Evolutionary conservation across 2,329 filamentous ascomycete species (phyloP).

Genomic region (Lecanicillium sp.): DNA sequence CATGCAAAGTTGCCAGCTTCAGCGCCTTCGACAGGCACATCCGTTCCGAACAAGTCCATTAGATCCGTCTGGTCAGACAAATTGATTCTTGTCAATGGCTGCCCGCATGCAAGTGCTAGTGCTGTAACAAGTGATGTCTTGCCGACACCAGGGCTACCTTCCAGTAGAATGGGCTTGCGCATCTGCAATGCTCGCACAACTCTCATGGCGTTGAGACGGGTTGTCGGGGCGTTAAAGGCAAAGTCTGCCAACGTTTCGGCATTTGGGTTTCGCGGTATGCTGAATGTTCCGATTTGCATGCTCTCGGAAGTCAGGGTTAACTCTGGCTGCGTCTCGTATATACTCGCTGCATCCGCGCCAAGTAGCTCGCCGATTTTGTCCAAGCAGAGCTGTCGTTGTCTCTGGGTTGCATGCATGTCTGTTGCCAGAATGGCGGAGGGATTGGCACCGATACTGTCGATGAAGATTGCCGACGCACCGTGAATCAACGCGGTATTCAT

Average conservation of each 20-base stretch:
- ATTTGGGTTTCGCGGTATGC: conserved; percentile 45
- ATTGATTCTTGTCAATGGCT: conserved; percentile 86
- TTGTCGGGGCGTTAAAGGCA: conserved; percentile 83
- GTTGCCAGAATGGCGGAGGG: conserved; percentile 79
- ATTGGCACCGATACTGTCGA: conserved; percentile 92
- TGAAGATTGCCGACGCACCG: conserved; percentile 89
- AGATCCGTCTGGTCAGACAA: conserved; percentile 96
- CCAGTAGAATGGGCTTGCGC: conserved; percentile 83
- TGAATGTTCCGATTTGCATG: conserved; percentile 69
- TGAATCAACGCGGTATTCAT: conserved; percentile 53
- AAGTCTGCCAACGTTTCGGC: conserved; percentile 25
- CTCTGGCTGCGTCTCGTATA: conserved; percentile 58
- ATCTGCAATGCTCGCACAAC: conserved; percentile 84
- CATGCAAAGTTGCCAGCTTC: conserved; percentile 87
- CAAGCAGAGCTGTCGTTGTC: conserved; percentile 68
- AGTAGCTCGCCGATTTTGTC: conserved; percentile 63
- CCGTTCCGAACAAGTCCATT: conserved; percentile 94
- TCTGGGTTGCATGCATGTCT: conserved; percentile 58
- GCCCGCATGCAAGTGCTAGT: conserved; percentile 70
- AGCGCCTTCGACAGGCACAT: conserved; percentile 90
- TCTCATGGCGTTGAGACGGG: conserved; percentile 81
- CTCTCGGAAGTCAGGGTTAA: conserved; percentile 43
- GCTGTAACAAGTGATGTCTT: conserved; percentile 92
- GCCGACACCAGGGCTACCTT: conserved; percentile 95
- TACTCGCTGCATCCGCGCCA: conserved; percentile 47